Evolutionary conservation across 208 protist genomes (phyloP).

Genomic region (Leptomonas seymouri): DNA sequence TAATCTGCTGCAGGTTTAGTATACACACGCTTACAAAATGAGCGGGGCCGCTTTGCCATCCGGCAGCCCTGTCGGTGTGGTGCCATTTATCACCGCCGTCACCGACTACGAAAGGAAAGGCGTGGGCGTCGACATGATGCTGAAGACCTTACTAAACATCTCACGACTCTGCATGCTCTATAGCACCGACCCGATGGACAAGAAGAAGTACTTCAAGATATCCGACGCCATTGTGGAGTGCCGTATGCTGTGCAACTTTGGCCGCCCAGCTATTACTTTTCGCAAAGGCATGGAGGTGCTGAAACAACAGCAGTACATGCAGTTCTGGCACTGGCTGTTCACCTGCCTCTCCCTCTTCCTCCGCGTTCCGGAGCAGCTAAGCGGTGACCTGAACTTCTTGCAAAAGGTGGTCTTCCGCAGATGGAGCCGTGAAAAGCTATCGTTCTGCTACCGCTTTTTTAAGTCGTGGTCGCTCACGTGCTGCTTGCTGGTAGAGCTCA

Average conservation of each 20-base stretch:
- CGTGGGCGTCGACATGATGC: constrained; percentile 80
- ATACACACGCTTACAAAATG: constrained; percentile 3
- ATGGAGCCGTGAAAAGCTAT: constrained; percentile 71
- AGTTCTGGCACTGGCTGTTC: constrained; percentile 58
- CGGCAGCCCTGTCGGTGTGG: constrained; percentile 26
- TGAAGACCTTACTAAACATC: constrained; percentile 76
- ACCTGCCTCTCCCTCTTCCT: constrained; percentile 59
- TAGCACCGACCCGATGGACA: constrained; percentile 28
- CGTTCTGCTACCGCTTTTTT: constrained; percentile 87
- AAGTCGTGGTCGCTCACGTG: constrained; percentile 88
- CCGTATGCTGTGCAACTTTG: constrained; percentile 90
- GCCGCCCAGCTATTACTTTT: constrained; percentile 55
- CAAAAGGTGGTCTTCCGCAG: constrained; percentile 80
- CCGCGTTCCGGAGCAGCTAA: constrained; percentile 80
- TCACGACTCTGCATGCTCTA: constrained; percentile 68
- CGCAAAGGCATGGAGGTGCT: constrained; percentile 42
- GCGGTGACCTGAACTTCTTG: constrained; percentile 82
- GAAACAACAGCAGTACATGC: constrained; percentile 25
- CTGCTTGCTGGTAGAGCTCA: constrained; percentile 58
- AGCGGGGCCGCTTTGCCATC: constrained; percentile 11
- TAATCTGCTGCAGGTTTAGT: background rate
- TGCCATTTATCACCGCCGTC: constrained; percentile 53
- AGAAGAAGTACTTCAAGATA: constrained; percentile 47
- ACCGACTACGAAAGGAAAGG: constrained; percentile 73
- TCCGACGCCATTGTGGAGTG: constrained; percentile 80